Evolutionary conservation across 805 yeast species (phyloP).

Genomic region (Wilhelminamyces savonicus): DNA sequence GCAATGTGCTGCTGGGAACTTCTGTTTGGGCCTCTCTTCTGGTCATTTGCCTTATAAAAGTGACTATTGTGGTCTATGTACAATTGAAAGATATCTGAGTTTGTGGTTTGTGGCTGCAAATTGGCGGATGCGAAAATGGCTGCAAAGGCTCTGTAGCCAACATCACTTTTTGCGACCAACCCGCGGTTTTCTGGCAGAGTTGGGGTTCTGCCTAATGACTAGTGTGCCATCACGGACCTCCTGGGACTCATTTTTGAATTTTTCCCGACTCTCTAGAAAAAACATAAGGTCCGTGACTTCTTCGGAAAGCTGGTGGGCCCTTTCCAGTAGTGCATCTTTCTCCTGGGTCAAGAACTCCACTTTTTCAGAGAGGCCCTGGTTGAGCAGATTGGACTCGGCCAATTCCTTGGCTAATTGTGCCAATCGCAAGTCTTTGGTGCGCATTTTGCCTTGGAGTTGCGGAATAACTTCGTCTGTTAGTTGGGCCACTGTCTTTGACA

Average conservation of each 20-base stretch:
- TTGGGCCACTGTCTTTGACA: slow-evolving; percentile 13
- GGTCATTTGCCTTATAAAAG: no score
- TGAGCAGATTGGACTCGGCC: slow-evolving; percentile 23
- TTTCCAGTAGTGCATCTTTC: slow-evolving; percentile 20
- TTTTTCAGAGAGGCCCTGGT: slow-evolving; percentile 34
- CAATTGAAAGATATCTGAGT: no score
- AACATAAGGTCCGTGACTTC: slow-evolving; percentile 78
- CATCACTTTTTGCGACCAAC: no score
- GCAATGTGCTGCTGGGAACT: no score
- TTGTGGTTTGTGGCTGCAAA: no score
- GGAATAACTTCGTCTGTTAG: slow-evolving; percentile 26
- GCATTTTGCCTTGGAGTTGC: slow-evolving; percentile 24
- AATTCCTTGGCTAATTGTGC: slow-evolving; percentile 24
- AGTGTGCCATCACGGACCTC: slow-evolving; percentile 70
- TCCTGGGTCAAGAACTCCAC: slow-evolving; percentile 26
- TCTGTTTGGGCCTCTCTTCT: no score
- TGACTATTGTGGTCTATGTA: no score
- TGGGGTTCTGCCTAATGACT: slow-evolving; percentile 30
- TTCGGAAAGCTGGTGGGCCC: slow-evolving; percentile 48
- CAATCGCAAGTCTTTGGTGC: slow-evolving; percentile 22
- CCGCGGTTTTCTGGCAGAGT: no score
- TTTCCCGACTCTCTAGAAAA: slow-evolving; percentile 65
- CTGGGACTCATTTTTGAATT: slow-evolving; percentile 63
- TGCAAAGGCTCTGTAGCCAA: no score
- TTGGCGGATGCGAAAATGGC: no score